Percentiles rank a stretch among this genome's conserved stretches.
These are phyloP conservation scores for Cerrena zonata DNA, from an alignment of 1,284 basidiomycete genomes.

Conservation along the genomic window DNA sequence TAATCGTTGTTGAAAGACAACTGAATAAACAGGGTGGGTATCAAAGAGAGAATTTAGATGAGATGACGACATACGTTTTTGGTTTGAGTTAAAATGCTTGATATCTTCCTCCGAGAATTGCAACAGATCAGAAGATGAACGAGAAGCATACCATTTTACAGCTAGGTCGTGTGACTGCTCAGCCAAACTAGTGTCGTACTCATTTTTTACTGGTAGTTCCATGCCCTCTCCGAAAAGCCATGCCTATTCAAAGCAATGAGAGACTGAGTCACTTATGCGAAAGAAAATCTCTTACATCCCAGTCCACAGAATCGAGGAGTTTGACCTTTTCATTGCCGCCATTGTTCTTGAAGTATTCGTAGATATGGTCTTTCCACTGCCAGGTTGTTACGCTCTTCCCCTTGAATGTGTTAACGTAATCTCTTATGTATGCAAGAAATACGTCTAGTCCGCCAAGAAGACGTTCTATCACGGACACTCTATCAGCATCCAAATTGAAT, in stretches of 20 bases:
- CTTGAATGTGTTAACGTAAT: constrained; percentile 76
- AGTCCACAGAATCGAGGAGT: constrained; percentile 71
- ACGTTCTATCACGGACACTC: constrained; percentile 47
- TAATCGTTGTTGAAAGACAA: constrained; percentile 71
- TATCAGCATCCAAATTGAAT: background rate
- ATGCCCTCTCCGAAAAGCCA: constrained; percentile 85
- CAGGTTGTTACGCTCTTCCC: constrained; percentile 83
- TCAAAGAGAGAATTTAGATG: background rate
- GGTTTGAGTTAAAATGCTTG: constrained; percentile 58
- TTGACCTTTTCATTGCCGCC: constrained; percentile 60
- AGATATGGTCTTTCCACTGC: constrained; percentile 85
- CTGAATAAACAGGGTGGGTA: constrained; percentile 31
- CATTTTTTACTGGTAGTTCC: constrained; percentile 73
- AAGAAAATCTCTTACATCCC: constrained; percentile 53
- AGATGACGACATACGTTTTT: too few relatives aligned
- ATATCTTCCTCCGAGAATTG: constrained; percentile 54
- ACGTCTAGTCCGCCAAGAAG: constrained; percentile 82
- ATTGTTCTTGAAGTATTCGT: constrained; percentile 66
- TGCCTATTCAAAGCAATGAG: too few relatives aligned
- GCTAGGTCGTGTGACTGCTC: constrained; percentile 69
- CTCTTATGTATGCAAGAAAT: constrained; percentile 78
- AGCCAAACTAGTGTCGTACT: constrained; percentile 81
- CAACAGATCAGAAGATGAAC: constrained; percentile 40
- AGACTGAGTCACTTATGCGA: too few relatives aligned
- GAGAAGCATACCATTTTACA: constrained; percentile 67